Base-by-base conservation (phyloP, 1,284 basidiomycete species). In the Irpex sp. region DNA sequence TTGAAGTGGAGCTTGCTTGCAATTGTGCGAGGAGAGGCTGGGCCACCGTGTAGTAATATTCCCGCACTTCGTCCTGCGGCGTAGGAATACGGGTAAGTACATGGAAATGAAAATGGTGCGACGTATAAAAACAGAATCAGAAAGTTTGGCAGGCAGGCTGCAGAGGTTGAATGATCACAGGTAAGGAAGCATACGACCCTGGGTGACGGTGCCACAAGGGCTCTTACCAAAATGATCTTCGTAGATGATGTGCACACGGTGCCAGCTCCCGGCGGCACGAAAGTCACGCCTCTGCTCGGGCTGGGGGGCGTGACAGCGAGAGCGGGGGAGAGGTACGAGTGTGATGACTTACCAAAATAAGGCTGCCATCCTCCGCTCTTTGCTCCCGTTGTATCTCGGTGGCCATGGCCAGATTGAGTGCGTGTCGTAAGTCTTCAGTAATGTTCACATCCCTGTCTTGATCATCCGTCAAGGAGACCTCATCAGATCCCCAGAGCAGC, bases 401-500 rank as follows among this genome's bases (percentile, higher is more conserved):
- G 5, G 72, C 72, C 3, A 60, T 47, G 9, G 72, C 62, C 69
- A 72, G 73, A 1, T 36, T n/a, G 4, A 59, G 57, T 2, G 72
- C 71, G 15, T 56, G 58, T 55, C 61, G 48, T 19, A 34, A 36
- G 49, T 68, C 65, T 15, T 59, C 31, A 36, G 38, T 21, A 17
- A 34, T 59, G 21, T 54, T 57, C 58, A 61, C 21, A 26, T 59
- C 57, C 47, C 57, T 57, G 67, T 72, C 77, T 40, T 64, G 64
- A 58, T 49, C 59, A 56, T 57, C 67, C 66, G 61, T 38, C 63
- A 62, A 31, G 17, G n/a, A 66, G 62, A 31, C 65, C 59, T 76
- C 70, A 55, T 64, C 61, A 38, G 69, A 69, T 59, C 74, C 76
- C 91, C 91, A 93, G 67, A 92, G 84, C 31, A 87, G 67, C 48